A percentile compares a stretch with the other conserved stretches of the same genome.
These are phyloP conservation scores for Cladosporium sp. DNA, from an alignment of 2,329 filamentous ascomycete genomes.

Conservation along the genomic window DNA sequence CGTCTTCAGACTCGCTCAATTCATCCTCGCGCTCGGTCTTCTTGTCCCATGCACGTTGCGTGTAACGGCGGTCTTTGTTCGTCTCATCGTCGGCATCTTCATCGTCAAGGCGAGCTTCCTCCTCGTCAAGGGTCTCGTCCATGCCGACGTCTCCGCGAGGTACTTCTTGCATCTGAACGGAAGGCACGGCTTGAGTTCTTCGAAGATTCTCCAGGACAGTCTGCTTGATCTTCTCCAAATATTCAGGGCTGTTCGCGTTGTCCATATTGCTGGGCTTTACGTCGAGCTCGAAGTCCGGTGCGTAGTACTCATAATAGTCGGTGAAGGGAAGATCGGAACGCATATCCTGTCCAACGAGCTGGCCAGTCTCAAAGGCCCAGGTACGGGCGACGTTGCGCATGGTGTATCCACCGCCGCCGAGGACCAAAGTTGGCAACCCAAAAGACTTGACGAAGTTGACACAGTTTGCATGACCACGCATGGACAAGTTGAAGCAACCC, in stretches of 20 bases:
- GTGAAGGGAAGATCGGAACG: slow-evolving; percentile 83
- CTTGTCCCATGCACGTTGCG: slow-evolving; percentile 76
- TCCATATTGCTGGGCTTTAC: slow-evolving; percentile 67
- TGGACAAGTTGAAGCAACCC: slow-evolving; percentile 65
- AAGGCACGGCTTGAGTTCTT: slow-evolving; percentile 54
- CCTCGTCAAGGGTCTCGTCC: slow-evolving; percentile 55
- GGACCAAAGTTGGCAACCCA: slow-evolving; percentile 57
- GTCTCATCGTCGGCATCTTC: slow-evolving; percentile 78
- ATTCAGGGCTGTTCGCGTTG: slow-evolving; percentile 62
- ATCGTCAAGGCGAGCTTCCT: slow-evolving; percentile 59
- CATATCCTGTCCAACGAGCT: slow-evolving; percentile 78
- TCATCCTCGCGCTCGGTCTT: slow-evolving; percentile 66
- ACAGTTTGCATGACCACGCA: slow-evolving; percentile 65
- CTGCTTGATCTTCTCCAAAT: slow-evolving; percentile 60
- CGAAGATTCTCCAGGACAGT: slow-evolving; percentile 63
- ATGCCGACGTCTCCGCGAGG: slow-evolving; percentile 51
- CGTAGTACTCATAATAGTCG: slow-evolving; percentile 85
- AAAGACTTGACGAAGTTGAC: slow-evolving; percentile 65
- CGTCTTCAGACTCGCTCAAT: slow-evolving; percentile 74
- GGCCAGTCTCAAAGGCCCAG: slow-evolving; percentile 63
- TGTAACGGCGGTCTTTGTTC: slow-evolving; percentile 76
- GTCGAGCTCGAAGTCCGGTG: slow-evolving; percentile 63
- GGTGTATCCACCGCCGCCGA: slow-evolving; percentile 64
- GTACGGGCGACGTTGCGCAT: slow-evolving; percentile 61
- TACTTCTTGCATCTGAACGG: slow-evolving; percentile 59